Evolutionary conservation across 1,284 basidiomycete genomes (phyloP).

Genomic region (Vanrija sp.): DNA sequence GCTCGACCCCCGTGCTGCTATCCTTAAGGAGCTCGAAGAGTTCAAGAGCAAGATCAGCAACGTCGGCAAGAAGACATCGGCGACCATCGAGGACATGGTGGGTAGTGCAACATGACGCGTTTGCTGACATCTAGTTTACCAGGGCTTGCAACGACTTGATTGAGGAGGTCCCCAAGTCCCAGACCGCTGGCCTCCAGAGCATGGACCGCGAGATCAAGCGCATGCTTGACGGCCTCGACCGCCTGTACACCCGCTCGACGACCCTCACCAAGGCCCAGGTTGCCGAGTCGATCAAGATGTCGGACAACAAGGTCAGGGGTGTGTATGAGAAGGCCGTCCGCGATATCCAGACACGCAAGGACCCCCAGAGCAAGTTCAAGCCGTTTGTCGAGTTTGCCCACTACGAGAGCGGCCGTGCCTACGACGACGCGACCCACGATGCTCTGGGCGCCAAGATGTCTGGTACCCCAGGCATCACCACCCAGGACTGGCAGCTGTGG

Average conservation of each 20-base stretch:
- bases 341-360: conserved; percentile 22
- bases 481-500: conserved; percentile 40
- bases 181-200: conserved; percentile 19
- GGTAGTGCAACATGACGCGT: conserved; percentile 1
- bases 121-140: conserved; percentile 3
- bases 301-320: conserved; percentile 22
- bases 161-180: conserved; percentile 20
- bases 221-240: conserved; percentile 40
- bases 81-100: conserved; percentile 30
- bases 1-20: background rate
- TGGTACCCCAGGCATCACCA: conserved; percentile 14
- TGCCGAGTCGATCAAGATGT: conserved; percentile 26
- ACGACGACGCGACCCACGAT: too few species aligned
- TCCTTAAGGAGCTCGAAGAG: conserved; percentile 3
- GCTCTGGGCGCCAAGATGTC: background rate
- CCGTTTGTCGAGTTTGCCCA: too few species aligned
- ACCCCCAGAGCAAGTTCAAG: background rate
- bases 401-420: too few species aligned
- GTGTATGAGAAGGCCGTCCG: conserved; percentile 19
- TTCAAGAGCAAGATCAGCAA: conserved; percentile 31
- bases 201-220: conserved; percentile 38
- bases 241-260: conserved; percentile 38
- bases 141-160: conserved; percentile 14
- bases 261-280: conserved; percentile 35
- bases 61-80: conserved; percentile 27